Percentiles rank a stretch among this genome's conserved stretches.
These are phyloP conservation scores for Fusarium heterosporum DNA, from an alignment of 2,329 filamentous ascomycete genomes.

Conservation along the genomic window DNA sequence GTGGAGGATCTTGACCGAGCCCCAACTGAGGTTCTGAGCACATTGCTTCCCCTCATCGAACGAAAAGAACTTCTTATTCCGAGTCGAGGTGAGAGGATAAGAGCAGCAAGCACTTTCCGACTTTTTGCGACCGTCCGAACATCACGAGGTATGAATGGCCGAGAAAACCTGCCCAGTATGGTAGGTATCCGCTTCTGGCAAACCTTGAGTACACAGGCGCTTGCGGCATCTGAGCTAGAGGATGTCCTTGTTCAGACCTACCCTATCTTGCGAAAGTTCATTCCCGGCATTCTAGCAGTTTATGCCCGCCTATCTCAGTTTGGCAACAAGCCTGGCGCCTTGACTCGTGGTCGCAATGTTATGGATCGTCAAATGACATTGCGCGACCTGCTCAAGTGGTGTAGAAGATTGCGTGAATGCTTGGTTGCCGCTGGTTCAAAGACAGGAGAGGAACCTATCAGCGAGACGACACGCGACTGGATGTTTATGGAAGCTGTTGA, in stretches of 20 bases:
- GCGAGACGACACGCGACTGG: constrained; percentile 78
- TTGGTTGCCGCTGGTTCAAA: constrained; percentile 71
- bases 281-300: constrained; percentile 69
- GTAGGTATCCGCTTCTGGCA: constrained; percentile 91
- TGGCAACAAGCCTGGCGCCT: constrained; percentile 58
- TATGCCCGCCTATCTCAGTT: constrained; percentile 65
- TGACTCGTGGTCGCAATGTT: constrained; percentile 56
- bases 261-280: constrained; percentile 74
- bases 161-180: constrained; percentile 76
- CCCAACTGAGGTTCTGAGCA: constrained; percentile 93
- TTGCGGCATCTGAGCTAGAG: constrained; percentile 76
- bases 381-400: constrained; percentile 92
- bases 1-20: constrained; percentile 97
- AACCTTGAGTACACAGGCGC: constrained; percentile 74
- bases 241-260: constrained; percentile 78
- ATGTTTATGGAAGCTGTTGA: constrained; percentile 96
- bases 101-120: constrained; percentile 85
- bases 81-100: constrained; percentile 85
- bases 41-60: constrained; percentile 91
- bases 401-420: constrained; percentile 76
- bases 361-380: constrained; percentile 70
- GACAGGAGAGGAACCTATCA: constrained; percentile 76
- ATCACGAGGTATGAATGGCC: constrained; percentile 73
- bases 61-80: constrained; percentile 91
- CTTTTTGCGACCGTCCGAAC: constrained; percentile 93